Conservation (phyloP, 805 yeast genomes). For the Candida nonsorbophila region DNA sequence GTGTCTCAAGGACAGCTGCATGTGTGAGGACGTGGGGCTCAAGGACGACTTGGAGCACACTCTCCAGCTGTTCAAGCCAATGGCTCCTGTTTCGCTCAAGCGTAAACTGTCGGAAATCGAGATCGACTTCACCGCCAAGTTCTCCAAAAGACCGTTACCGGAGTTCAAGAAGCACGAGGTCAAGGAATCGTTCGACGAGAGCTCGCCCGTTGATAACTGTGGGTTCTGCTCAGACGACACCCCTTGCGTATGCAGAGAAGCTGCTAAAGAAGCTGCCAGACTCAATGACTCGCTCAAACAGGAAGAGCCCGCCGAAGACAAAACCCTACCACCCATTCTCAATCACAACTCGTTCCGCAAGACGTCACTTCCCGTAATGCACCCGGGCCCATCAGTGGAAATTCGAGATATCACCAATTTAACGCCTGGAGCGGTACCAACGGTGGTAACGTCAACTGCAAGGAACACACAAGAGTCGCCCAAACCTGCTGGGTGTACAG, state of each 20-base stretch:
- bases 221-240: slow-evolving; percentile 93
- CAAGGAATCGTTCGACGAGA: slow-evolving; percentile 29
- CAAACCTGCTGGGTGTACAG: slow-evolving; percentile 53
- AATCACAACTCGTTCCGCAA: slow-evolving; percentile 21
- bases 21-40: slow-evolving; percentile 53
- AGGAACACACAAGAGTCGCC: slow-evolving; percentile 7
- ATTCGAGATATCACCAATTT: slow-evolving; percentile 39
- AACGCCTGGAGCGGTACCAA: slow-evolving; percentile 33
- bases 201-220: slow-evolving; percentile 65
- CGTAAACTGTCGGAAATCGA: slow-evolving; percentile 29
- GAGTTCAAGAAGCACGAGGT: slow-evolving; percentile 24
- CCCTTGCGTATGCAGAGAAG: slow-evolving; percentile 89
- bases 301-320: slow-evolving; percentile 28
- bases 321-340: slow-evolving; percentile 40
- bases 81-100: slow-evolving; percentile 61
- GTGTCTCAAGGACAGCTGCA: slow-evolving; percentile 64
- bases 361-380: slow-evolving; percentile 50
- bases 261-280: slow-evolving; percentile 47
- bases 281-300: slow-evolving; percentile 22
- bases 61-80: slow-evolving; percentile 47
- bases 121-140: slow-evolving; percentile 52
- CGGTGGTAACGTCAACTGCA: slow-evolving; percentile 18
- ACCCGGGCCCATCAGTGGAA: slow-evolving; percentile 60
- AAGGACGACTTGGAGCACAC: slow-evolving; percentile 27
- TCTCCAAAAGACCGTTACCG: slow-evolving; percentile 32